A percentile compares a stretch with the other conserved stretches of the same genome.
Evolutionary conservation across 768 basidiomycete genomes (phyloP).

Genomic region (Termitomyces sp.): DNA sequence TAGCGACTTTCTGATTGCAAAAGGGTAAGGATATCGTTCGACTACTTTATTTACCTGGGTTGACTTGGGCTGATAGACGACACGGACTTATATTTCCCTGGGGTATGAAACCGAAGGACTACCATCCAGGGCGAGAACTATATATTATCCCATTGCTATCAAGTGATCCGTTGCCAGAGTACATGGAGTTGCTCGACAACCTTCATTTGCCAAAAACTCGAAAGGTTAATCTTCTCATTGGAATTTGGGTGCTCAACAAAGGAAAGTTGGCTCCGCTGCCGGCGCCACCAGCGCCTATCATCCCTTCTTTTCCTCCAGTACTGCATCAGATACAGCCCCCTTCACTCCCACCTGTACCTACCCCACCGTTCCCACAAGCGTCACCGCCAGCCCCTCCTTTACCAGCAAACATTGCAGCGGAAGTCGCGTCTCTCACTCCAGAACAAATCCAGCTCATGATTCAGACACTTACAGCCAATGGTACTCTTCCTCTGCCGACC

Average conservation of each 20-base stretch:
- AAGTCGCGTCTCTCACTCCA: slow-evolving; percentile 68
- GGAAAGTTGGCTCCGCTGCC: slow-evolving; percentile 58
- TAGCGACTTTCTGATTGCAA: slow-evolving; percentile 61
- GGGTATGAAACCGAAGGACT: slow-evolving; percentile 69
- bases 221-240: slow-evolving; percentile 62
- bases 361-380: slow-evolving; percentile 14
- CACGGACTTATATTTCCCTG: slow-evolving; percentile 86
- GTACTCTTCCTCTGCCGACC: slow-evolving; percentile 22
- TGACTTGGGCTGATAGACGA: slow-evolving; percentile 44
- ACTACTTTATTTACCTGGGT: slow-evolving; percentile 4
- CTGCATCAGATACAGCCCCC: slow-evolving; percentile 7
- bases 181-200: slow-evolving; percentile 76
- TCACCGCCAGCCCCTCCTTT: slow-evolving; percentile 16
- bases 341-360: slow-evolving; percentile 12
- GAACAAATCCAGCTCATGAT: slow-evolving; percentile 72
- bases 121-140: slow-evolving; percentile 76
- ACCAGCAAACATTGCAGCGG: slow-evolving; percentile 54
- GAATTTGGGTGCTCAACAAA: slow-evolving; percentile 81
- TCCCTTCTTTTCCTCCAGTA: slow-evolving; percentile 14
- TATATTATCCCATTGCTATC: slow-evolving; percentile 78
- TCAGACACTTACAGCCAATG: slow-evolving; percentile 43
- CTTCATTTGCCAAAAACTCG: slow-evolving; percentile 63
- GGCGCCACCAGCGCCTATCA: slow-evolving; percentile 14
- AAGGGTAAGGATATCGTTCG: slow-evolving; percentile 47
- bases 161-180: slow-evolving; percentile 70